phyloP scores from a whole-genome alignment of 495 filamentous ascomycete species.

The Aspergillus bertholletiae region DNA sequence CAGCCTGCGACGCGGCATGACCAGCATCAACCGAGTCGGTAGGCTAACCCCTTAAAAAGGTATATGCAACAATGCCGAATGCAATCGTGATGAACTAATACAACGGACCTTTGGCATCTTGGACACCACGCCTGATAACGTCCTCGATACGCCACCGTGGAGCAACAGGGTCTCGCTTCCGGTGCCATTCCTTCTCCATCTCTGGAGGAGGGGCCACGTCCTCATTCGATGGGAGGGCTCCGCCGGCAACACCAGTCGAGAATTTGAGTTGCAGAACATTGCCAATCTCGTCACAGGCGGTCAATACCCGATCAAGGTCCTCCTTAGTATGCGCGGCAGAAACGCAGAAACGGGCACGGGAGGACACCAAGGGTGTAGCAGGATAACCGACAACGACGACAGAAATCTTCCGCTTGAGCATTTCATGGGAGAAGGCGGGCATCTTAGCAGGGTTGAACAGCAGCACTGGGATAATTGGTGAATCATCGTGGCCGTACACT shows the following conservation, averaged over 20 bases:
- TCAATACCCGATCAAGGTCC: constrained; percentile 85
- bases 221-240: constrained; percentile 67
- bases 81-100: constrained; percentile 19
- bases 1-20: constrained; percentile 29
- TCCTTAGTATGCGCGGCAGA: constrained; percentile 97
- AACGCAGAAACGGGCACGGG: constrained; percentile 91
- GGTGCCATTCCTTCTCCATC: constrained; percentile 60
- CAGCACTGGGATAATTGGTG: constrained; percentile 89
- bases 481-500: constrained; percentile 95
- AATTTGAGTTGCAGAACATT: constrained; percentile 93
- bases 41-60: constrained; percentile 6
- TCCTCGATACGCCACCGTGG: constrained; percentile 83
- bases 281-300: constrained; percentile 89
- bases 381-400: constrained; percentile 97
- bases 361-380: constrained; percentile 92
- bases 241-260: constrained; percentile 89
- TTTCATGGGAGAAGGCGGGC: constrained; percentile 96
- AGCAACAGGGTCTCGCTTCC: constrained; percentile 39
- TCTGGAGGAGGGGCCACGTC: constrained; percentile 68
- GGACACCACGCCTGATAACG: constrained; percentile 71
- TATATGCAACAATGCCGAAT: constrained; percentile 9
- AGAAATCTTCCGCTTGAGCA: constrained; percentile 96
- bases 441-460: constrained; percentile 98
- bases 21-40: constrained; percentile 40
- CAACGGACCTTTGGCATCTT: constrained; percentile 72